Base-by-base conservation (phyloP, 352 stramenopile genomes). In the Aphanomyces stellatus region DNA sequence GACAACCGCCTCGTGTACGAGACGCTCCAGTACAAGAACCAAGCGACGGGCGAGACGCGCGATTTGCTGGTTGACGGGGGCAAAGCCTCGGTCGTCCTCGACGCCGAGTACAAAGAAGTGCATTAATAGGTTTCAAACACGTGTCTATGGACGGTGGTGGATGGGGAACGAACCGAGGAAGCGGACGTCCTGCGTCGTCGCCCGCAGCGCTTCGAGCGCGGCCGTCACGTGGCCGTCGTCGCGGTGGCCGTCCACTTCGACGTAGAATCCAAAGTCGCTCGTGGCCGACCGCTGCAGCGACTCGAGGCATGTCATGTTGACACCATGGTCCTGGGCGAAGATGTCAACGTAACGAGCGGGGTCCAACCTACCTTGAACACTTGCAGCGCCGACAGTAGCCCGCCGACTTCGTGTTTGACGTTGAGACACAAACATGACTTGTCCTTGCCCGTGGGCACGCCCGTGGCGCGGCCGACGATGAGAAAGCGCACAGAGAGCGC, bases 331-430 rank as follows among this genome's bases (percentile, higher is more conserved):
- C 49, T 57, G 19, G 1, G 22, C 24, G 46, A 53, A 10, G 46
- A 28, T 11, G 46, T 53, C 19, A 53, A 19, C 8, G 19, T 28
- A 28, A 28, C 25, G 46, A 11, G 46, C 22, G 17, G 8, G 7
- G 46, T 37, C 15, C 49, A 40, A 2, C 1, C 17, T 57, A 57
- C 49, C 72, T 96, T 93, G 80, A 87, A 93, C 27, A 93, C 82
- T 59, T 91, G 78, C 8, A 96, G 71, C 4, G 85, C 82, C 41
- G 65, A 82, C 15, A 96, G 69, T 35, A 96, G 69, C 41, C 85
- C 93, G 31, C 87, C 87, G n/a, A 93, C 85, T 74, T 94, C 75
- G 75, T 96, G 85, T 73, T 85, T 88, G 53, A 96, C 86, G 60
- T 80, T 78, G 82, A 94, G 91, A 48, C 85, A 88, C 53, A 93